These are phyloP conservation scores for Triglochin maritima DNA, from an alignment of 106 monocot genomes.

Conservation along the genomic window DNA sequence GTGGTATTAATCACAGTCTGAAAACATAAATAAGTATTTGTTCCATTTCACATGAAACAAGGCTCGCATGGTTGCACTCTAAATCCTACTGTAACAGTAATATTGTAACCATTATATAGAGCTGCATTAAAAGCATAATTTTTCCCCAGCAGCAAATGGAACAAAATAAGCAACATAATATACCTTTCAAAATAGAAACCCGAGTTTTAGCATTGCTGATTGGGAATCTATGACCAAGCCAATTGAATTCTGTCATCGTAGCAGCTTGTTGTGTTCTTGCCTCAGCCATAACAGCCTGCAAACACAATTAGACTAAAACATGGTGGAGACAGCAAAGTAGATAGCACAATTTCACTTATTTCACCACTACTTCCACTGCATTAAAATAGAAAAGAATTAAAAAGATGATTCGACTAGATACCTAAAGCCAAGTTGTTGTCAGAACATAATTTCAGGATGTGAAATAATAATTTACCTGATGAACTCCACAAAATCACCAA, in stretches of 20 bases:
- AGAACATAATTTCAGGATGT: no score
- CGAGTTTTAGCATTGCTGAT: conserved; percentile 92
- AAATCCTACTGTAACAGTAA: no score
- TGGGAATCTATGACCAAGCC: conserved; percentile 94
- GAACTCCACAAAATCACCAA: background rate
- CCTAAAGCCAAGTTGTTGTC: no score
- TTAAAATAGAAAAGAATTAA: no score
- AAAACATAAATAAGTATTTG: no score
- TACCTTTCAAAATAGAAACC: conserved; percentile 96
- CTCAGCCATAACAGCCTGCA: conserved; percentile 92
- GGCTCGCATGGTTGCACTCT: no score
- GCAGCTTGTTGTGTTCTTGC: conserved; percentile 86
- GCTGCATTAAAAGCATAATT: background rate
- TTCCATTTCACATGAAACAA: no score
- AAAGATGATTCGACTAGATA: no score
- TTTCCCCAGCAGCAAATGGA: background rate
- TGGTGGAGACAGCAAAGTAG: background rate
- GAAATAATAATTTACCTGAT: no score
- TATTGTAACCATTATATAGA: background rate
- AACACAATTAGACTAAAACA: background rate
- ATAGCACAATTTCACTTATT: background rate
- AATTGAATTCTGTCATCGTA: conserved; percentile 86
- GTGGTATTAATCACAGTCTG: no score
- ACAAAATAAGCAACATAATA: background rate
- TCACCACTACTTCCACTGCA: no score